These are phyloP conservation scores for Penicillium robsamsonii DNA, from an alignment of 495 filamentous ascomycete species.

Conservation along the genomic window DNA sequence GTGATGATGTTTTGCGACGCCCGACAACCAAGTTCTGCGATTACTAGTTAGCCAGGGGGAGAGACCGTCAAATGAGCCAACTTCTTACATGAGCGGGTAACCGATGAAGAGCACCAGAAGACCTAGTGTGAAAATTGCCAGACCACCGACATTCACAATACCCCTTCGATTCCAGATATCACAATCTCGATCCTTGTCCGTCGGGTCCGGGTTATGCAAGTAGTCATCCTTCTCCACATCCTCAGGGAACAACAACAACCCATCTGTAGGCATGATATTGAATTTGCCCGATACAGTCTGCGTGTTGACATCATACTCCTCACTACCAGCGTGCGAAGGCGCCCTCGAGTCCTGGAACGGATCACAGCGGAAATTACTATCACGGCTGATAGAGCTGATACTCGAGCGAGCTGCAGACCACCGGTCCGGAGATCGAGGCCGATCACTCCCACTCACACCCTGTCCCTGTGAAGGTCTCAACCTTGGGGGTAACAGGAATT, in stretches of 20 bases:
- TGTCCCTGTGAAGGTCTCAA: conserved; percentile 18
- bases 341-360: conserved; percentile 56
- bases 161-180: conserved; percentile 68
- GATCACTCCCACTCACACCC: not conserved
- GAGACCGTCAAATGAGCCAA: not conserved
- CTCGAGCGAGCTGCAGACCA: conserved; percentile 23
- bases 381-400: conserved; percentile 46
- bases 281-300: conserved; percentile 79
- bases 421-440: conserved; percentile 3
- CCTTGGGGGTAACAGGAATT: conserved; percentile 58
- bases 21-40: conserved; percentile 57
- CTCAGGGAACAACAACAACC: conserved; percentile 67
- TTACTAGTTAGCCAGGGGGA: conserved; percentile 16
- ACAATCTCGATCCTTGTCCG: conserved; percentile 63
- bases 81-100: conserved; percentile 67
- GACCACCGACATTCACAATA: conserved; percentile 63
- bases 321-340: conserved; percentile 60
- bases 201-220: conserved; percentile 68
- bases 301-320: conserved; percentile 67
- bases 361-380: conserved; percentile 45
- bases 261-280: conserved; percentile 71
- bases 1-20: conserved; percentile 19
- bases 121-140: conserved; percentile 60
- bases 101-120: conserved; percentile 68
- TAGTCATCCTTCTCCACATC: conserved; percentile 79